Conservation (phyloP, 441 rosid species). For the Adansonia rubrostipa region DNA sequence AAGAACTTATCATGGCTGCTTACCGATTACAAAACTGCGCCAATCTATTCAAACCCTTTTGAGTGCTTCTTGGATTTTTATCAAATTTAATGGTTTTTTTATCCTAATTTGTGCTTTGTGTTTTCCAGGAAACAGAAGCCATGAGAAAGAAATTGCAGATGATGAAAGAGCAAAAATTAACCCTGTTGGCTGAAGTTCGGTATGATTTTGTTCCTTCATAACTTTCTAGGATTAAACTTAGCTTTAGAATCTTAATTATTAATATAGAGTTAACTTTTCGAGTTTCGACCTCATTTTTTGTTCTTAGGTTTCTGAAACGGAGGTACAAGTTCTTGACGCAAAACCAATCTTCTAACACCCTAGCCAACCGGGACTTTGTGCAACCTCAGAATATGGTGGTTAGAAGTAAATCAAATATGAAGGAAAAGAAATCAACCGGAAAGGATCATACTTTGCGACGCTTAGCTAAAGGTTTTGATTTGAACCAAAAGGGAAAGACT, state of each 20-base stretch:
- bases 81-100: background rate
- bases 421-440: constrained; percentile 38
- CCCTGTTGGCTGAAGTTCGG: constrained; percentile 75
- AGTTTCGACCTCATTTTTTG: constrained; percentile 16
- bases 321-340: constrained; percentile 58
- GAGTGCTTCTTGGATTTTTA: background rate
- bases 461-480: constrained; percentile 36
- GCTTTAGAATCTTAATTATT: background rate
- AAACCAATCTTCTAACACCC: constrained; percentile 44
- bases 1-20: background rate
- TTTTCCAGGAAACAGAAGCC: constrained; percentile 68
- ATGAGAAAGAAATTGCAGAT: constrained; percentile 55
- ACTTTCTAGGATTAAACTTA: constrained; percentile 23
- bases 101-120: background rate
- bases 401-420: constrained; percentile 34
- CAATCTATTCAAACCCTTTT: background rate
- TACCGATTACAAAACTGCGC: background rate
- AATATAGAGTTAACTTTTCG: background rate
- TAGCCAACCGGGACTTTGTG: constrained; percentile 18
- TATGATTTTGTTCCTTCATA: constrained; percentile 35
- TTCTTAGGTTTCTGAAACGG: constrained; percentile 67
- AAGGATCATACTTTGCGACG: constrained; percentile 33
- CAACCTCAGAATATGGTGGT: constrained; percentile 36
- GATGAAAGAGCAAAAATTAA: constrained; percentile 56
- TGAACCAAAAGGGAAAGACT: constrained; percentile 48